Evolutionary conservation across 2,329 filamentous ascomycete species (phyloP), one percentile per base, ranked within the genome.

Genomic region (Grosmannia serpens): DNA sequence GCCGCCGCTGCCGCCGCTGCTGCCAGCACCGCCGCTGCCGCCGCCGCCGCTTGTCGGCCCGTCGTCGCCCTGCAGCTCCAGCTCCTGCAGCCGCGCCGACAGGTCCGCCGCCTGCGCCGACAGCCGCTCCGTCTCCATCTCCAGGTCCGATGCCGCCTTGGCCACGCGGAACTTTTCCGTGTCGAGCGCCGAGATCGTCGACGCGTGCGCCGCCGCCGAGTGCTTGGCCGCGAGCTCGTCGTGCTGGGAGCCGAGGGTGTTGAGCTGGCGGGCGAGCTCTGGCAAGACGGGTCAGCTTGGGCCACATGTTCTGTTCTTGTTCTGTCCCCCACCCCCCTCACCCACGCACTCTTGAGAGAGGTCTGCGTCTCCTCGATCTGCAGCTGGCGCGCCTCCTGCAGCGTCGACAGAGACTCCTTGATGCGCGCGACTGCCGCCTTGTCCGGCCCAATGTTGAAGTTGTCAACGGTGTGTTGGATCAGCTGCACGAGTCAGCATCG

Each of bases 401-500:
- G 84, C 0, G 88, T 88, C 10, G 84, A 82, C 56, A 96, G 81
- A 1, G 89, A 92, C 70, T 91, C 89, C 70, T 84, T 84, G 69
- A 97, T 87, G 69, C 94, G 90, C 24, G 86, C 78, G 24, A 97
- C 83, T 62, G 89, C 88, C 64, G 84, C 78, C 69, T 91, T 94
- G 78, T 99, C 94, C 13, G 89, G 89, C 24, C 83, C 79, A 67
- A 92, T 95, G 76, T 95, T 94, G 84, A 99, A 99, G 79, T 96
- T 96, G 67, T 85, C 81, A 67, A 95, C 87, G 49, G 91, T 96
- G 75, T 95, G 88, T 69, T 86, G 82, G 75, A 99, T 95, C 69
- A 96, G 87, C 88, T 94, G 72, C 15, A 29, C 49, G 11, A 29
- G 53, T 24, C 11, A 24, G 15, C 26, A 22, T 27, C 26, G 13